A percentile compares a stretch with the other conserved stretches of the same genome.
These are phyloP conservation scores for Kalmusia sp. DNA, from an alignment of 2,329 filamentous ascomycete genomes.

Conservation along the genomic window DNA sequence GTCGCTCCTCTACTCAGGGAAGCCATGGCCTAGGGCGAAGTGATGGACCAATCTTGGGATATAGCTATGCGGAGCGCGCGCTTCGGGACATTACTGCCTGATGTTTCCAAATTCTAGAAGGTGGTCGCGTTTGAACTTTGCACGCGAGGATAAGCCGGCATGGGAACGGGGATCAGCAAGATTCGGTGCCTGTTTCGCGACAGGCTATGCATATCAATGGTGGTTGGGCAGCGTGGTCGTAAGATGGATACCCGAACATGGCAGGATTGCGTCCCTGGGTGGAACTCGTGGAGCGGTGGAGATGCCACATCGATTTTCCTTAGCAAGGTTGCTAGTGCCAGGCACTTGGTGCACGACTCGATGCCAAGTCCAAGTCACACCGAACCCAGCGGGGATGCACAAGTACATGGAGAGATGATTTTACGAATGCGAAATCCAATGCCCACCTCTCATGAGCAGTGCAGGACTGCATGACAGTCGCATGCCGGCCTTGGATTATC, in stretches of 20 bases:
- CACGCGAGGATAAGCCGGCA: constrained; percentile 14
- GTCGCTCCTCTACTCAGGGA: constrained; percentile 66
- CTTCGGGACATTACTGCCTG: constrained; percentile 8
- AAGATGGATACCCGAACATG: constrained; percentile 19
- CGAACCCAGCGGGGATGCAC: background rate
- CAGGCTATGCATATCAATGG: constrained; percentile 16
- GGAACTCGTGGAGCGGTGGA: constrained; percentile 23
- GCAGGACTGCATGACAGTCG: constrained; percentile 2
- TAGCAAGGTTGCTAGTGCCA: background rate
- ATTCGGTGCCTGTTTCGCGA: constrained; percentile 26
- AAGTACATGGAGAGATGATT: background rate
- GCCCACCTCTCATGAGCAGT: background rate
- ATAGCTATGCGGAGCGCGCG: constrained; percentile 12
- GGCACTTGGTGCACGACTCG: background rate
- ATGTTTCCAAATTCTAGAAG: constrained; percentile 10
- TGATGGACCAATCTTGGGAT: background rate
- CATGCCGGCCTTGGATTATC: constrained; percentile 4
- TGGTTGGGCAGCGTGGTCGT: constrained; percentile 33
- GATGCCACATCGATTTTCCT: background rate
- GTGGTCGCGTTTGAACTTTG: background rate
- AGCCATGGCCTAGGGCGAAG: constrained; percentile 37
- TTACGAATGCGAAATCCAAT: background rate
- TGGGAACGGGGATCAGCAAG: constrained; percentile 22
- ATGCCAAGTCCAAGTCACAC: too few relatives aligned
- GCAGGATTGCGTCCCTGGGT: background rate